These are phyloP conservation scores for Chrysanthemum lavandulifolium DNA, from an alignment of 129 eudicot genomes.

Conservation along the genomic window DNA sequence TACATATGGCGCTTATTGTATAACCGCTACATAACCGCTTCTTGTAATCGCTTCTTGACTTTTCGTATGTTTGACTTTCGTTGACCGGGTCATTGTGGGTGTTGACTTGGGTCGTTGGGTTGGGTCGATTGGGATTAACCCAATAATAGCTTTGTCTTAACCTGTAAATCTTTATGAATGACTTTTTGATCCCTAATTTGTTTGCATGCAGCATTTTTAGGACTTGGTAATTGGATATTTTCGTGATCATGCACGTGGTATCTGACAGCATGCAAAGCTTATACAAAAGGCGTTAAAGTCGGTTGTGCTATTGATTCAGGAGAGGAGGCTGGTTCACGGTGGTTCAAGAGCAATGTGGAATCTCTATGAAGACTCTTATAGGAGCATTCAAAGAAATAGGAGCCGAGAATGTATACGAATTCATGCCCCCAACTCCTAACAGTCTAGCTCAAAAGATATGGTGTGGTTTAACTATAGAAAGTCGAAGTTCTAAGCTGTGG, in stretches of 20 bases:
- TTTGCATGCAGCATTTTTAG: constrained; percentile 68
- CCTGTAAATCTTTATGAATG: background rate
- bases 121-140: too few species aligned
- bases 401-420: constrained; percentile 52
- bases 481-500: too few species aligned
- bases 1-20: too few species aligned
- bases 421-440: constrained; percentile 26
- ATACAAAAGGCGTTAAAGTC: constrained; percentile 60
- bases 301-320: constrained; percentile 55
- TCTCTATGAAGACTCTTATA: constrained; percentile 40
- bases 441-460: constrained; percentile 31
- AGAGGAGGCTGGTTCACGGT: constrained; percentile 44
- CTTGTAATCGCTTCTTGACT: too few species aligned
- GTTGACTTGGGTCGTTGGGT: too few species aligned
- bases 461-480: too few species aligned
- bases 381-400: constrained; percentile 56
- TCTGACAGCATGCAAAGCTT: constrained; percentile 58
- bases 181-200: background rate
- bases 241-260: constrained; percentile 43
- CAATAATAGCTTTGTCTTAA: background rate
- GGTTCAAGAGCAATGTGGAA: constrained; percentile 42
- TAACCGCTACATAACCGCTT: too few species aligned
- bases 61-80: too few species aligned
- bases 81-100: too few species aligned
- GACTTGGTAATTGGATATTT: constrained; percentile 80